Evolutionary conservation across 108 stramenopile genomes (phyloP), one percentile per base, ranked within the genome.

Genomic region (Stephanodiscus minutulus): DNA sequence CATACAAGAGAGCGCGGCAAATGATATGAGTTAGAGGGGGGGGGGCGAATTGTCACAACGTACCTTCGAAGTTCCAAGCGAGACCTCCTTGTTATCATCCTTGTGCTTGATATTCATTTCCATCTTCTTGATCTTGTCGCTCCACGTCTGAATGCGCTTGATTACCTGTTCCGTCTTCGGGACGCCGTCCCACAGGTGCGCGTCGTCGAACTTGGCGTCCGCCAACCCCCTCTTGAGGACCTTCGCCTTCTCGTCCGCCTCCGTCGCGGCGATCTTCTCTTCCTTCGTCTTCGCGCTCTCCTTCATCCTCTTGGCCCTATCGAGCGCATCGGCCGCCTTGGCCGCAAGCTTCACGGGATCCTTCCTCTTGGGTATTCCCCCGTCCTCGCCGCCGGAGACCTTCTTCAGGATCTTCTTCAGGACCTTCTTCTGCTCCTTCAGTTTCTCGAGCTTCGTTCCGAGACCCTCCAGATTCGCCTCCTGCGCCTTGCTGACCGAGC

Each of bases 71-170:
- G 97, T 97, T 64, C 95, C 94, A 11, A 97, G 84, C 8, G 93
- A 86, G 3, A 99, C 99, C 74, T 97, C 97, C 85, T 99, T 99
- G 79, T 99, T 99, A 60, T 99, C 98, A 57, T 99, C 98, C 61
- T 96, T 96, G 84, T 99, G 96, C 73, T 97, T 96, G 43, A 98
- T 73, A 58, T 97, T 96, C 76, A 98, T 73, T 67, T 97, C 92
- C 74, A 89, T 85, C 67, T 95, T 96, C 27, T 83, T 67, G 60
- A 98, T 96, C 81, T 98, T 97, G 52, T 79, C 83, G 18, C 43
- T 85, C 98, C 97, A 99, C 18, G 59, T 83, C 25, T 81, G 66
- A 57, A 99, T 87, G 25, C 85, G 79, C 61, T 91, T 92, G 9
- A 71, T 61, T 5, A 98, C 89, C 79, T 96, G 91, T 7, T 95